Base-by-base conservation (phyloP, 169 alveolate genomes). In the Plasmodium cynomolgi region DNA sequence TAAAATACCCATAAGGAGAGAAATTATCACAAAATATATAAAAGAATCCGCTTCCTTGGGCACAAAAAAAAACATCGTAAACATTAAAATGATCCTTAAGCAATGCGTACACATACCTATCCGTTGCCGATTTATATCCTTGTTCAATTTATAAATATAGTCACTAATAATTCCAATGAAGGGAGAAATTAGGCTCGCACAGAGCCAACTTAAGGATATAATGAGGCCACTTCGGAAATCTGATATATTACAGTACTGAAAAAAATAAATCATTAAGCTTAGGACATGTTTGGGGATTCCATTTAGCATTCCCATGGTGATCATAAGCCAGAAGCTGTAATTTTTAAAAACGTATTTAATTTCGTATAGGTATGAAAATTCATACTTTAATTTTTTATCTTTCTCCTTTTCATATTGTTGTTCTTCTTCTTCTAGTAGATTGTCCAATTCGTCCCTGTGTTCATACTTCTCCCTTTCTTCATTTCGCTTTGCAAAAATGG, bases 211-310 rank as follows among this genome's bases (percentile, higher is more conserved):
- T 72, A 93, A 47, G 41, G 96, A 95, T 33, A 93, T 93, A 1
- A 95, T 95, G 1, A 92, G 81, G 17, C 96, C 95, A 39, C 96
- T 92, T 84, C 84, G 62, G 56, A 95, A 95, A 92, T 95, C 95
- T 8, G 94, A 88, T n/a, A 95, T 93, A 50, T 95, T 95, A 83
- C 96, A 95, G 74, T 95, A 95, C 91, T 95, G 96, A 54, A 95
- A 84, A 95, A 95, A 95, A 95, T 93, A 93, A 71, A 95, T 95
- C 84, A 95, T 95, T 90, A 95, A 92, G 34, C 93, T 92, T 41
- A 95, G 77, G 13, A 95, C 95, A 84, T 95, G 96, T 9, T 84
- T 95, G 37, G 96, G 96, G 68, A 95, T 95, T 34, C 96, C 96
- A 85, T 95, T 95, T 26, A 95, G 81, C 84, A 95, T 95, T 17